Evolutionary conservation across 73 alveolate species (phyloP).

Genomic region (Paramecium caudatum): DNA sequence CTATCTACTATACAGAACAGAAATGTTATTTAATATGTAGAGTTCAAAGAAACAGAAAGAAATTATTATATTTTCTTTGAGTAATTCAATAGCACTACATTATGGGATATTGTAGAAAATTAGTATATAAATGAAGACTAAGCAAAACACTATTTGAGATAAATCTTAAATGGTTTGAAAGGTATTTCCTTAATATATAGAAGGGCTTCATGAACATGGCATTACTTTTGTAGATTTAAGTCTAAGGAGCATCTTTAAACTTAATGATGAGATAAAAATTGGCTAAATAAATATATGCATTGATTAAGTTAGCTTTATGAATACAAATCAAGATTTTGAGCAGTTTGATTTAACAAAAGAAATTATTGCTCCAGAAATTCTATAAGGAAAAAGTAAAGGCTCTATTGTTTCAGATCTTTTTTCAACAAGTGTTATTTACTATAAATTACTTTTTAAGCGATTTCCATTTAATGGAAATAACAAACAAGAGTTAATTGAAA

Average conservation of each 20-base stretch:
- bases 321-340: background rate
- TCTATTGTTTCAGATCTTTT: background rate
- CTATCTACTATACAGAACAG: background rate
- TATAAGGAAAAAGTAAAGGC: background rate
- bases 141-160: slow-evolving; percentile 14
- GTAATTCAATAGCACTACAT: background rate
- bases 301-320: background rate
- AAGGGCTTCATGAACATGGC: background rate
- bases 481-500: background rate
- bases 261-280: background rate
- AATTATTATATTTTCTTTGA: background rate
- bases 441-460: background rate
- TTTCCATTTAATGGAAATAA: background rate
- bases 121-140: background rate
- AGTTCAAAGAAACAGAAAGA: background rate
- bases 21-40: background rate
- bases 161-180: slow-evolving; percentile 21
- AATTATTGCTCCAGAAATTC: slow-evolving; percentile 40
- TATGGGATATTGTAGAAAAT: background rate
- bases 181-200: background rate
- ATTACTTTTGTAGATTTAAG: slow-evolving; percentile 24
- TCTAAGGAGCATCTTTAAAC: background rate
- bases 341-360: background rate
- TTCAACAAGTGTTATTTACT: background rate
- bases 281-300: background rate